Conservation (phyloP, 441 rosid species). For the Erodium texanum region DNA sequence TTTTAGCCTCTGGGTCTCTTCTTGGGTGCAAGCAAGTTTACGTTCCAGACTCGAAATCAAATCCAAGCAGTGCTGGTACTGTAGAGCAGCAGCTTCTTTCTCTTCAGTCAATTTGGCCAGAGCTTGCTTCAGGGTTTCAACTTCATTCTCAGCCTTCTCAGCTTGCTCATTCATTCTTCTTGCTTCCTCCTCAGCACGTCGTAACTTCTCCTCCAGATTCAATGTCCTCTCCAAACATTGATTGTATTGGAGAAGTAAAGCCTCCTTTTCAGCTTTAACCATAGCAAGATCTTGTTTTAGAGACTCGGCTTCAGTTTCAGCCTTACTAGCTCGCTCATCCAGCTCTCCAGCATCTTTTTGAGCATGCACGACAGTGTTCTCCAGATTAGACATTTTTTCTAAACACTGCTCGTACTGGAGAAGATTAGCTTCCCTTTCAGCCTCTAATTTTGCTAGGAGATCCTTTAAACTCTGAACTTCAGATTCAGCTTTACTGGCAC, state of each 20-base stretch:
- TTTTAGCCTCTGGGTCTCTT: slow-evolving; percentile 60
- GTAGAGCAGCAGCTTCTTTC: slow-evolving; percentile 57
- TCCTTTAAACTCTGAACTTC: slow-evolving; percentile 62
- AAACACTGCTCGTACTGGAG: slow-evolving; percentile 62
- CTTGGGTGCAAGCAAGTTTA: slow-evolving; percentile 48
- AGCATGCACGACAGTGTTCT: slow-evolving; percentile 40
- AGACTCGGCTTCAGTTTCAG: slow-evolving; percentile 44
- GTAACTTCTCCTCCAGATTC: slow-evolving; percentile 51
- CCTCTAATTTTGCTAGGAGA: slow-evolving; percentile 42
- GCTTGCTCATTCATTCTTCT: slow-evolving; percentile 38
- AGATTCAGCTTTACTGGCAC: slow-evolving; percentile 66
- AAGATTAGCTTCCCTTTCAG: slow-evolving; percentile 51
- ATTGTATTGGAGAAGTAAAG: slow-evolving; percentile 40
- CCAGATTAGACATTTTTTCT: slow-evolving; percentile 55
- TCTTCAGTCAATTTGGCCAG: slow-evolving; percentile 53
- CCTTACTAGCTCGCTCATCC: slow-evolving; percentile 46
- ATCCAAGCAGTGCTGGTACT: slow-evolving; percentile 65
- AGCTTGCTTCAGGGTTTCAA: slow-evolving; percentile 53
- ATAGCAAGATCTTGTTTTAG: slow-evolving; percentile 46
- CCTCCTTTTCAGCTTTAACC: slow-evolving; percentile 62
- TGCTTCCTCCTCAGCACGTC: slow-evolving; percentile 50
- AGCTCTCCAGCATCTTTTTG: slow-evolving; percentile 54
- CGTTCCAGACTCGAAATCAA: slow-evolving; percentile 54
- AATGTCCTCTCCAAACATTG: slow-evolving; percentile 52
- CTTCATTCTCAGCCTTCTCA: slow-evolving; percentile 55